A percentile compares a stretch with the other conserved stretches of the same genome.
Evolutionary conservation across 169 alveolate species (phyloP).

Genomic region (Hammondia hammondi): DNA sequence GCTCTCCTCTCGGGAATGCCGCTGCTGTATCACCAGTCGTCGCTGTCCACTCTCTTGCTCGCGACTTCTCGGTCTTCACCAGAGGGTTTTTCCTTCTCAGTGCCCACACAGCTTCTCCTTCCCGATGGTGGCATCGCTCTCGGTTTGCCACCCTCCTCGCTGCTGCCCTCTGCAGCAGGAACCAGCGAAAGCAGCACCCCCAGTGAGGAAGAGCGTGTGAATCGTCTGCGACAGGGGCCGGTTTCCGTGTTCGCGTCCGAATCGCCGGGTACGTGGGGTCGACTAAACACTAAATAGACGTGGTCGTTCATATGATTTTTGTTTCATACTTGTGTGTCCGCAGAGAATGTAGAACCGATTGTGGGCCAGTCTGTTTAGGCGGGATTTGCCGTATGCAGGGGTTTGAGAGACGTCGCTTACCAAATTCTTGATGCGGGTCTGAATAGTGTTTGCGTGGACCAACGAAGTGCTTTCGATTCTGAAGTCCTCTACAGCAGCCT

Average conservation of each 20-base stretch:
- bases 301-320: too few species aligned
- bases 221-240: not conserved
- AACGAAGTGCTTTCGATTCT: not conserved
- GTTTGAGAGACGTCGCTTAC: too few species aligned
- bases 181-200: not conserved
- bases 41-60: not conserved
- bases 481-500: not conserved
- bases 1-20: constrained; percentile 26
- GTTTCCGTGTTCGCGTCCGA: not conserved
- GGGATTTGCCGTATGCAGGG: too few species aligned
- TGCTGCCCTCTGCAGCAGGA: not conserved
- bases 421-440: too few species aligned
- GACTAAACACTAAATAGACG: too few species aligned
- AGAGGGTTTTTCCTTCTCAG: not conserved
- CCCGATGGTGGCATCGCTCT: constrained; percentile 30
- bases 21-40: constrained; percentile 7
- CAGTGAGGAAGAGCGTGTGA: constrained; percentile 1
- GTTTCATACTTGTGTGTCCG: too few species aligned
- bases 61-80: not conserved
- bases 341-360: too few species aligned
- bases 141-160: constrained; percentile 10
- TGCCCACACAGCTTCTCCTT: constrained; percentile 25
- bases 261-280: not conserved
- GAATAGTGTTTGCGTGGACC: too few species aligned
- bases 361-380: too few species aligned